phyloP scores from a whole-genome alignment of 108 stramenopile species.

The Skeletonema marinoi region DNA sequence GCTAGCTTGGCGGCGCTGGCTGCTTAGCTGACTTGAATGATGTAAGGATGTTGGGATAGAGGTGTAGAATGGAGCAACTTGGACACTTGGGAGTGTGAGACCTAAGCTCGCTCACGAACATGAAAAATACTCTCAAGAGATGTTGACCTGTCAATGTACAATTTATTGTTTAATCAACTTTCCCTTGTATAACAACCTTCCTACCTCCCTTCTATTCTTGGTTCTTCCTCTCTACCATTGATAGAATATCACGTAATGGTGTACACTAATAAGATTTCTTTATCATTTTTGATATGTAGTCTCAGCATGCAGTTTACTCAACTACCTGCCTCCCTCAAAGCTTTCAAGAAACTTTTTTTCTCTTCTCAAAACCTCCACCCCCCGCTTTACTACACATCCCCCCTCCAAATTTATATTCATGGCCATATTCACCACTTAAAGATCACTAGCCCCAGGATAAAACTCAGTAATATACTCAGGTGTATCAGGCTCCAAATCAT shows the following conservation, averaged over 20 bases:
- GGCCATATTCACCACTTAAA: not conserved
- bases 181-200: too few relatives aligned
- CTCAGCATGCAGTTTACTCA: not conserved
- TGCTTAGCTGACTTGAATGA: too few relatives aligned
- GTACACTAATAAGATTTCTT: slow-evolving; percentile 8
- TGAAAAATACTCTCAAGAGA: too few relatives aligned
- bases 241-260: not conserved
- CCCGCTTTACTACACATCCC: not conserved
- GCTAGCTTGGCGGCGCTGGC: too few relatives aligned
- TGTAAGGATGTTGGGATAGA: too few relatives aligned
- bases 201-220: too few relatives aligned
- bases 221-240: not conserved
- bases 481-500: slow-evolving; percentile 72
- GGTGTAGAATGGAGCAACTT: too few relatives aligned
- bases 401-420: not conserved
- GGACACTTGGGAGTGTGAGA: too few relatives aligned
- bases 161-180: too few relatives aligned
- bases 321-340: not conserved
- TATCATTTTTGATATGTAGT: not conserved
- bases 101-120: too few relatives aligned
- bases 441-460: slow-evolving; percentile 81
- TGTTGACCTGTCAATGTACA: too few relatives aligned
- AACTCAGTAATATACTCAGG: slow-evolving; percentile 86
- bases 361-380: not conserved
- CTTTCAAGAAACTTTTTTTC: not conserved